Evolutionary conservation across 2,329 filamentous ascomycete species (phyloP).

Genomic region (Calonectria multiphialidica): DNA sequence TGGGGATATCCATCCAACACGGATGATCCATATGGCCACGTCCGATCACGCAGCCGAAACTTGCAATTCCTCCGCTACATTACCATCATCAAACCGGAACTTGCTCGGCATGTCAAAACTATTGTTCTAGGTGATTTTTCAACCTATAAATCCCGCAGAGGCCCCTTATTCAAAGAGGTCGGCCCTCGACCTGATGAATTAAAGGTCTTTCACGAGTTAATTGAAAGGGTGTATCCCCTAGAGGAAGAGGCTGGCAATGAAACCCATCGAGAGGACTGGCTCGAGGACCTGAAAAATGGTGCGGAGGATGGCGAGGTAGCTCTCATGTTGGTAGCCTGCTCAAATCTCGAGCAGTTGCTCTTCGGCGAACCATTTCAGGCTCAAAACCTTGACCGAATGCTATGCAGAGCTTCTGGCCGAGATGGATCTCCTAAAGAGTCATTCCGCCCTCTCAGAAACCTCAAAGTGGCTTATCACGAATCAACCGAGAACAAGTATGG

Average conservation of each 20-base stretch:
- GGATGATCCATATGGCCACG: not conserved
- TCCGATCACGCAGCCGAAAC: not conserved
- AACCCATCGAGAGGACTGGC: constrained; percentile 4
- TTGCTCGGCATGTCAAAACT: constrained; percentile 1
- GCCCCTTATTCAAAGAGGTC: not conserved
- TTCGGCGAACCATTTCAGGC: not conserved
- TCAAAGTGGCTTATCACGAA: constrained; percentile 5
- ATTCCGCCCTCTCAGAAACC: not conserved
- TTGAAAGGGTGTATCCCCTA: not conserved
- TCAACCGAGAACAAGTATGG: not conserved
- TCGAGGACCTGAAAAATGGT: not conserved
- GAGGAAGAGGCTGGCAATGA: not conserved
- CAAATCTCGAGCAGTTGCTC: not conserved
- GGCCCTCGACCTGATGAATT: not conserved
- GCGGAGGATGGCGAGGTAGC: not conserved
- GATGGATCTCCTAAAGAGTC: not conserved
- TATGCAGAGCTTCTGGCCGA: not conserved
- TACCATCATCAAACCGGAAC: constrained; percentile 11
- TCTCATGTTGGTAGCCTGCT: not conserved
- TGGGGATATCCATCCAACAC: not conserved
- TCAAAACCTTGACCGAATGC: not conserved
- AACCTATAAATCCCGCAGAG: not conserved
- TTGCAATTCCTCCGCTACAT: constrained; percentile 14
- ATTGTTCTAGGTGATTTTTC: constrained; percentile 3
- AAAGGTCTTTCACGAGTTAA: not conserved